Evolutionary conservation across 352 stramenopile genomes (phyloP).

Genomic region (Thalassiosira livingstoniorum): DNA sequence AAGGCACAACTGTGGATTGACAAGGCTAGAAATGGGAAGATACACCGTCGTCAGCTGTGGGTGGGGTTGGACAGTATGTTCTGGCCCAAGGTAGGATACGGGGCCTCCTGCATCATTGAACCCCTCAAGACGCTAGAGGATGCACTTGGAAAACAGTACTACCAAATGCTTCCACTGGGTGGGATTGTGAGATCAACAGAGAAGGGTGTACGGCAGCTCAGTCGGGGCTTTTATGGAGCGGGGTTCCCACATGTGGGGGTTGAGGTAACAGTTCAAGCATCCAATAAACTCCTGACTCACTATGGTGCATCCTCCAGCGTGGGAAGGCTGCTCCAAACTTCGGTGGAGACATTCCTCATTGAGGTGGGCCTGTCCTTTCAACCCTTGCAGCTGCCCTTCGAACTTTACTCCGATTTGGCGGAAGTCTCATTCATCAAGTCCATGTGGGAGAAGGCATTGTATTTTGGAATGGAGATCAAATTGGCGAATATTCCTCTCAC

Average conservation of each 20-base stretch:
- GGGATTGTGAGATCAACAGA: constrained; percentile 11
- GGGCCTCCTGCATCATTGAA: constrained; percentile 4
- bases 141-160: constrained; percentile 15
- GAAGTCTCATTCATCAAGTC: constrained; percentile 17
- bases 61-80: constrained; percentile 1
- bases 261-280: constrained; percentile 4
- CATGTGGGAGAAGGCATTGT: constrained; percentile 28
- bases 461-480: neutral
- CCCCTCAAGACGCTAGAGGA: neutral
- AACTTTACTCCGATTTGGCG: constrained; percentile 1
- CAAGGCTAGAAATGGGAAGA: neutral
- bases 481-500: constrained; percentile 16
- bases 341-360: constrained; percentile 15
- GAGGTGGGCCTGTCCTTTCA: constrained; percentile 26
- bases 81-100: constrained; percentile 30
- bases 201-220: neutral
- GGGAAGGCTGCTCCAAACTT: neutral
- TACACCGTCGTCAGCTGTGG: neutral
- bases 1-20: constrained; percentile 25
- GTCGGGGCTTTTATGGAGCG: constrained; percentile 24
- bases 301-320: constrained; percentile 11
- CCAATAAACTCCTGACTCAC: constrained; percentile 33
- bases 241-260: constrained; percentile 22
- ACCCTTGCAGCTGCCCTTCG: constrained; percentile 3
- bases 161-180: constrained; percentile 21